A percentile compares a stretch with the other conserved stretches of the same genome.
These are phyloP conservation scores for Cytospora paraplurivora DNA, from an alignment of 2,329 filamentous ascomycete genomes.

Conservation along the genomic window DNA sequence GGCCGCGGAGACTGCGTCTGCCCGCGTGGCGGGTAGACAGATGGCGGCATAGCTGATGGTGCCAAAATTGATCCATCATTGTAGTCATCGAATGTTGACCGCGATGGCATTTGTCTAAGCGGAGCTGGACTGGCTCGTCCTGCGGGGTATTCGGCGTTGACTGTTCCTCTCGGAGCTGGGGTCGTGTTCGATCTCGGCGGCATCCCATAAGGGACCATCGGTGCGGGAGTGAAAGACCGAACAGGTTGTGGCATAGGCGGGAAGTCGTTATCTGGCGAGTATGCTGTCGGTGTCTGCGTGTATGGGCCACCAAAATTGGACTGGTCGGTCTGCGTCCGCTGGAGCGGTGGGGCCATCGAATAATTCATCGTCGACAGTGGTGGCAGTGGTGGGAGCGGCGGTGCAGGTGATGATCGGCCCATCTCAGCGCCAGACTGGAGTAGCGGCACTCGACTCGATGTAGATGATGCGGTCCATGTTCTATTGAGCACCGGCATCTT, in stretches of 20 bases:
- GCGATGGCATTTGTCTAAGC: conserved; percentile 15
- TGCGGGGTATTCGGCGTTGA: conserved; percentile 25
- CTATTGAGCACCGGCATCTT: conserved; percentile 51
- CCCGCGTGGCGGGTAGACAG: neutral
- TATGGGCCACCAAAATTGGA: conserved; percentile 33
- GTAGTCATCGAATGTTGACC: conserved; percentile 30
- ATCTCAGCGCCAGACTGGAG: conserved; percentile 38
- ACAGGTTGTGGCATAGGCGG: conserved; percentile 35
- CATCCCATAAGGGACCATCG: conserved; percentile 30
- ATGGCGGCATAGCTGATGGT: conserved; percentile 34
- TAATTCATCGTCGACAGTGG: conserved; percentile 32
- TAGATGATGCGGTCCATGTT: conserved; percentile 35
- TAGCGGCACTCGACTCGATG: conserved; percentile 37
- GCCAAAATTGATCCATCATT: conserved; percentile 37
- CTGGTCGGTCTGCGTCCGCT: conserved; percentile 34
- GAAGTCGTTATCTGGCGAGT: conserved; percentile 32
- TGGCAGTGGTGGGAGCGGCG: conserved; percentile 32
- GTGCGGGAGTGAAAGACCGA: conserved; percentile 30
- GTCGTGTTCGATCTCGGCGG: conserved; percentile 24
- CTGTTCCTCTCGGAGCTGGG: conserved; percentile 22
- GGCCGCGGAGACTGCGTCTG: conserved; percentile 22
- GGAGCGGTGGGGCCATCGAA: conserved; percentile 33
- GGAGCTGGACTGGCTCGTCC: conserved; percentile 26
- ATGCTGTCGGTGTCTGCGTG: conserved; percentile 33
- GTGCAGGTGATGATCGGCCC: conserved; percentile 36